Evolutionary conservation across 768 basidiomycete species (phyloP).

Genomic region (Pulveroboletus ravenelii): DNA sequence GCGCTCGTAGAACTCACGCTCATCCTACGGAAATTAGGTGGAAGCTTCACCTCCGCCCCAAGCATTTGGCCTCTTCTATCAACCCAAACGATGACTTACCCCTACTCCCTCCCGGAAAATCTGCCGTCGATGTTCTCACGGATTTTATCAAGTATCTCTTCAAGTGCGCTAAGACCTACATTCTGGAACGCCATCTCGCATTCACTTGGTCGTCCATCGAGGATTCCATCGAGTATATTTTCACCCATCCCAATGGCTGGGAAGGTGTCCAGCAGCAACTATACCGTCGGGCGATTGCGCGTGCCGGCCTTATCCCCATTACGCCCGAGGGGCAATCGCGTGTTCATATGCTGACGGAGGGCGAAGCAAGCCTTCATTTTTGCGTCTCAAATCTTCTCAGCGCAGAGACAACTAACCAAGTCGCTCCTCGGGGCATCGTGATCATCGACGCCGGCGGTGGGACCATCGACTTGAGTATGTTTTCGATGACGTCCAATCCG

Average conservation of each 20-base stretch:
- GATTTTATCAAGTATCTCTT: too few species aligned
- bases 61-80: slow-evolving; percentile 4
- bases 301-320: slow-evolving; percentile 17
- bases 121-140: too few species aligned
- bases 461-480: slow-evolving; percentile 36
- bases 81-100: background rate
- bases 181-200: slow-evolving; percentile 16
- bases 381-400: slow-evolving; percentile 39
- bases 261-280: slow-evolving; percentile 22
- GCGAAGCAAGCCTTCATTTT: slow-evolving; percentile 16
- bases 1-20: background rate
- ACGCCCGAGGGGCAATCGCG: slow-evolving; percentile 9
- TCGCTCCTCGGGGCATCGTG: slow-evolving; percentile 33
- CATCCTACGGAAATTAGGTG: slow-evolving; percentile 12
- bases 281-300: slow-evolving; percentile 17
- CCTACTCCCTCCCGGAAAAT: too few species aligned
- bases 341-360: slow-evolving; percentile 2
- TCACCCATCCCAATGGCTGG: slow-evolving; percentile 30
- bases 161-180: slow-evolving; percentile 5
- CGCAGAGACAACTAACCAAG: background rate
- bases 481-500: slow-evolving; percentile 20
- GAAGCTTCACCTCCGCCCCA: slow-evolving; percentile 23
- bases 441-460: slow-evolving; percentile 11
- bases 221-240: slow-evolving; percentile 15
- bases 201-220: slow-evolving; percentile 13